Percentiles rank a stretch among this genome's conserved stretches.
Conservation (phyloP, 2,329 filamentous ascomycete genomes). For the Nigrograna mackinnonii region DNA sequence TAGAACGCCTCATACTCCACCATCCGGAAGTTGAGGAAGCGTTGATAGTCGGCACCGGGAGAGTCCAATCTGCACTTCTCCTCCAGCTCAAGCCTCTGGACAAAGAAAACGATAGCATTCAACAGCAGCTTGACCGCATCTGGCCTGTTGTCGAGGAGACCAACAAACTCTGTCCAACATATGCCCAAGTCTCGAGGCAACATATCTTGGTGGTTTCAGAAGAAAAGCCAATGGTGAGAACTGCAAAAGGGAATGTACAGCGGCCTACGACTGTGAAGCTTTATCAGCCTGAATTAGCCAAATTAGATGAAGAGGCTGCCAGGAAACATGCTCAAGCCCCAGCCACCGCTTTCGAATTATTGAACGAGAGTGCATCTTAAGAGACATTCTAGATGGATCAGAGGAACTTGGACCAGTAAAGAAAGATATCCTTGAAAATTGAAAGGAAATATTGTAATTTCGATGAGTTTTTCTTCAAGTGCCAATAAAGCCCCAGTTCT, state of each 20-base stretch:
- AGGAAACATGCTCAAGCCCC: no score
- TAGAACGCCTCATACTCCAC: slow-evolving; percentile 3
- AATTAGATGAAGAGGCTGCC: background rate
- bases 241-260: background rate
- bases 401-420: no score
- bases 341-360: no score
- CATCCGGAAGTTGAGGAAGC: slow-evolving; percentile 13
- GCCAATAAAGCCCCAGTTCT: no score
- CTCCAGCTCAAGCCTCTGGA: slow-evolving; percentile 21
- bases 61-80: slow-evolving; percentile 27
- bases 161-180: slow-evolving; percentile 44
- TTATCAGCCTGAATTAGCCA: background rate
- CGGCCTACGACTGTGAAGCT: background rate
- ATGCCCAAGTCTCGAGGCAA: slow-evolving; percentile 38
- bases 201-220: background rate
- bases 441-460: no score
- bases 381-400: no score
- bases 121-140: slow-evolving; percentile 44
- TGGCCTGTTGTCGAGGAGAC: slow-evolving; percentile 50
- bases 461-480: no score
- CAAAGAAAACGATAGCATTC: slow-evolving; percentile 3
- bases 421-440: no score
- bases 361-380: no score
- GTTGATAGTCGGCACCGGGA: slow-evolving; percentile 28
- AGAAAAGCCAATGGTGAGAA: background rate